Evolutionary conservation across 1,139 yeast genomes (phyloP), one percentile per base, ranked within the genome.

Genomic region (Magnusiomyces tetraspermus): DNA sequence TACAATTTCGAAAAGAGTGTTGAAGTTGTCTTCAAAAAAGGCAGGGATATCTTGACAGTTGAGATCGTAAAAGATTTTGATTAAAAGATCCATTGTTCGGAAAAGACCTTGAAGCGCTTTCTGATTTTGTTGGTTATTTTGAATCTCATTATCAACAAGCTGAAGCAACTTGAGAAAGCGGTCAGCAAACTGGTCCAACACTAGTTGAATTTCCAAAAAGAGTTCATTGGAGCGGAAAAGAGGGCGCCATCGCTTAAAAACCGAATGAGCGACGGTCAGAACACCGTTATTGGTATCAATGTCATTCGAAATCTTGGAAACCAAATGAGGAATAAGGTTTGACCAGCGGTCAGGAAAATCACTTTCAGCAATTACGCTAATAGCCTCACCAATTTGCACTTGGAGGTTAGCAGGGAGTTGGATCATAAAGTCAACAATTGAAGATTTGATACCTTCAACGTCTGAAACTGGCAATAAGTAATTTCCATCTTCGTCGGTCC

Each of bases 11-110:
- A 94, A 86, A 53, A 95, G 89, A 33, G 72, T 73, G 50, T 76
- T 73, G 72, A 92, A 71, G 66, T 94, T 80, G 68, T 94, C 98
- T 70, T 94, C 99, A 65, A 94, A 94, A 66, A 90, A 92, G 68
- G 90, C 98, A 1, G 99, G 98, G 53, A 94, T 83, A 70, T 94
- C 98, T 70, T 94, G 98, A 69, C 97, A 90, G 68, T 92, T 94
- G 63, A 94, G 80, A 67, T 94, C 99, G 64, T 82, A 88, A 67
- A 86, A 94, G 46, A 94, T 79, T 66, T 90, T 92, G 42, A 85
- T 72, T 56, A 90, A 73, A 33, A 89, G 70, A 50, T 85, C 72
- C 61, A 90, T 70, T 55, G 86, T 86, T 47, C 86, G 94, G 60
- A 89, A 78, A 51, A 84, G 76, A 47, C 65, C 68, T 55, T 82